Conservation (phyloP, 805 yeast species). For the Kluyveromyces siamensis region DNA sequence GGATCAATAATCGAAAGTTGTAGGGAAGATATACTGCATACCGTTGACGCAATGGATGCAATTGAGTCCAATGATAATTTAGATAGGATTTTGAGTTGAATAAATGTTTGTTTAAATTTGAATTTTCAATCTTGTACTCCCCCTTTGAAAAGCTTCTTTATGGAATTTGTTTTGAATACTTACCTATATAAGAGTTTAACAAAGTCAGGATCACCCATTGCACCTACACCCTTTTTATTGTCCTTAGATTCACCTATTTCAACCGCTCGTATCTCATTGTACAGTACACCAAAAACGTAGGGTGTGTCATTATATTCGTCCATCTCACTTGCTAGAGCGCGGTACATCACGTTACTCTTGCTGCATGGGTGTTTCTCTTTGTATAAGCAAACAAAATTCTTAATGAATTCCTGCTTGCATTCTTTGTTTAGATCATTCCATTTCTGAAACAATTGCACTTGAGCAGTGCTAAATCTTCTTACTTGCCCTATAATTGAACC, state of each 20-base stretch:
- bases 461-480: background rate
- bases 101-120: background rate
- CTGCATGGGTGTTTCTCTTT: conserved; percentile 28
- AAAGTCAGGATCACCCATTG: conserved; percentile 17
- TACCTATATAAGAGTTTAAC: conserved; percentile 10
- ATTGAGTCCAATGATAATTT: conserved; percentile 68
- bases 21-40: conserved; percentile 64
- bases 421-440: conserved; percentile 24
- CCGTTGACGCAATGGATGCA: conserved; percentile 79
- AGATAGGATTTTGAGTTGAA: conserved; percentile 32
- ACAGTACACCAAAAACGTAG: conserved; percentile 31
- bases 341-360: conserved; percentile 29
- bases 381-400: conserved; percentile 22
- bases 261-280: conserved; percentile 26
- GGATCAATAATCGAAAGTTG: conserved; percentile 84
- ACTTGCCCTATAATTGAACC: background rate
- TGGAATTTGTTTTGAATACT: background rate
- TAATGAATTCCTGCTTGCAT: conserved; percentile 24
- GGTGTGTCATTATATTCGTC: conserved; percentile 31
- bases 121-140: background rate
- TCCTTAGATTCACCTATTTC: conserved; percentile 13
- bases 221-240: conserved; percentile 14
- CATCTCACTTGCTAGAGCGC: conserved; percentile 29
- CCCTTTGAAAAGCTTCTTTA: background rate
- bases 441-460: conserved; percentile 13